Conservation (phyloP, 2,329 filamentous ascomycete species). For the Rhynchosporium graminicola region DNA sequence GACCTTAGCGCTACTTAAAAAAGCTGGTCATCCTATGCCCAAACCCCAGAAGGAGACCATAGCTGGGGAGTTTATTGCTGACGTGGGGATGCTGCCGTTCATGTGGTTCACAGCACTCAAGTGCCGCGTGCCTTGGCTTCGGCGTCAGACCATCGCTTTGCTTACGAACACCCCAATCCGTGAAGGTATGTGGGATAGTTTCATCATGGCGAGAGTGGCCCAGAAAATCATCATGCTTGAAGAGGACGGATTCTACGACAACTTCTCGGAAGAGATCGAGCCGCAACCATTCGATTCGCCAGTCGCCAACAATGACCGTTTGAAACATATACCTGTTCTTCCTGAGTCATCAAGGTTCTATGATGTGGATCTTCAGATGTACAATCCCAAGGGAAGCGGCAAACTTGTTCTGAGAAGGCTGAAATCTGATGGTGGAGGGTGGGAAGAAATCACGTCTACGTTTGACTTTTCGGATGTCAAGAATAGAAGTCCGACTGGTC, state of each 20-base stretch:
- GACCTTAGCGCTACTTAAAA: neutral
- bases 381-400: conserved; percentile 9
- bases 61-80: conserved; percentile 10
- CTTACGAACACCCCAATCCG: conserved; percentile 59
- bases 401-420: neutral
- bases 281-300: neutral
- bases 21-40: neutral
- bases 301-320: neutral
- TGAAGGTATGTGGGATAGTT: conserved; percentile 64
- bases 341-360: conserved; percentile 12
- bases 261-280: neutral
- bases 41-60: neutral
- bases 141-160: conserved; percentile 61
- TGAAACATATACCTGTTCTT: neutral
- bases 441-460: neutral
- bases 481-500: no score
- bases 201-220: conserved; percentile 20
- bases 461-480: conserved; percentile 11
- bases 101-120: conserved; percentile 62
- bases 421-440: neutral
- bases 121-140: conserved; percentile 56
- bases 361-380: conserved; percentile 10
- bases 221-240: conserved; percentile 20
- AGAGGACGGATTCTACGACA: conserved; percentile 15
- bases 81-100: conserved; percentile 10